Percentiles rank a stretch among this genome's conserved stretches.
phyloP scores from a whole-genome alignment of 305 asterid genomes.

The Fraxinus velutina region DNA sequence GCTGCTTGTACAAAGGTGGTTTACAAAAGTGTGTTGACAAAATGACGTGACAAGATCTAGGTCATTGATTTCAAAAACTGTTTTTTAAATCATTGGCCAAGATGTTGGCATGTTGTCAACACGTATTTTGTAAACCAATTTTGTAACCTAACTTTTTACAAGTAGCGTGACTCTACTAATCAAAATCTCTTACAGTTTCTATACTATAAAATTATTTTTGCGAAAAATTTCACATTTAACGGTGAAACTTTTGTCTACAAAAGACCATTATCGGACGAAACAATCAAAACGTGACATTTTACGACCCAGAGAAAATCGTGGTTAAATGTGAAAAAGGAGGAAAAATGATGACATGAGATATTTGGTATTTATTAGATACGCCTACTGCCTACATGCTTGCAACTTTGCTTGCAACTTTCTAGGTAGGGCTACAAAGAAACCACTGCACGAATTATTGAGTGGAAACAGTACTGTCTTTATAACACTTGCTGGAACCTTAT shows the following conservation, averaged over 20 bases:
- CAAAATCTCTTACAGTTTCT: no score
- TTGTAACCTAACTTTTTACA: no score
- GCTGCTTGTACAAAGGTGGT: no score
- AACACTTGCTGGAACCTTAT: neutral
- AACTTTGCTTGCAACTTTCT: constrained; percentile 18
- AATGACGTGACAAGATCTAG: no score
- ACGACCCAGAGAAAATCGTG: neutral
- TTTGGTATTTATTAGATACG: neutral
- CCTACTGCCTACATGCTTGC: neutral
- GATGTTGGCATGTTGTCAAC: no score
- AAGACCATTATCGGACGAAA: neutral
- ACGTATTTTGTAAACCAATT: no score
- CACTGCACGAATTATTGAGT: neutral
- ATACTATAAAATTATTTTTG: no score
- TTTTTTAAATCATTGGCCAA: no score
- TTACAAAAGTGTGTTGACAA: no score
- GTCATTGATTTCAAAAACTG: no score
- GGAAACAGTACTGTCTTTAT: neutral
- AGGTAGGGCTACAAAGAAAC: neutral
- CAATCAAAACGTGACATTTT: neutral
- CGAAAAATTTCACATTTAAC: neutral
- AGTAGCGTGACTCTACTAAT: no score
- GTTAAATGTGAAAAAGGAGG: neutral
- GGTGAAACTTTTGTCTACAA: neutral
- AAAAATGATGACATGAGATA: neutral